Evolutionary conservation across 2,329 filamentous ascomycete genomes (phyloP).

Genomic region (Xylariaceae sp.): DNA sequence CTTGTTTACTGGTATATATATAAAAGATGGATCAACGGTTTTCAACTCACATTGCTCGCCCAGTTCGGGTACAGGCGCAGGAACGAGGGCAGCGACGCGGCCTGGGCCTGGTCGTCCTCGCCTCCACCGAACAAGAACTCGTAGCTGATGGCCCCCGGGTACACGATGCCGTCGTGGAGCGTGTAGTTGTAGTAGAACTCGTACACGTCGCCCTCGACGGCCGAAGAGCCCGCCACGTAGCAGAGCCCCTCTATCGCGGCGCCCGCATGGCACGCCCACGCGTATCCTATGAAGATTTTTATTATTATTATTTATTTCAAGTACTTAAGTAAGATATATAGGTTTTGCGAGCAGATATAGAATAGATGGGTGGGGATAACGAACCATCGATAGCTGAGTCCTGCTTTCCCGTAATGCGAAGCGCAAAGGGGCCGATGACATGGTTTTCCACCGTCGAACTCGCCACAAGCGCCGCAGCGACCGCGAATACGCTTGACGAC

Average conservation of each 20-base stretch:
- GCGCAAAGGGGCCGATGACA: conserved; percentile 13
- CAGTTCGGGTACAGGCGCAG: conserved; percentile 9
- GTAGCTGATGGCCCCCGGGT: conserved; percentile 13
- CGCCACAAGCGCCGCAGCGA: not conserved
- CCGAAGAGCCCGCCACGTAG: conserved; percentile 1
- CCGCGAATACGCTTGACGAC: not conserved
- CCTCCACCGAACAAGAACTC: conserved; percentile 1
- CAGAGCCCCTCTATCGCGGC: conserved; percentile 12
- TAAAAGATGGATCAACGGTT: too few species aligned
- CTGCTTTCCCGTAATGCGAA: conserved; percentile 12
- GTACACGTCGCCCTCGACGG: conserved; percentile 8
- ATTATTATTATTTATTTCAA: not conserved
- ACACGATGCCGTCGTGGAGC: not conserved
- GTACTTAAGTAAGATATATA: not conserved
- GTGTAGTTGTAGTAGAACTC: conserved; percentile 19
- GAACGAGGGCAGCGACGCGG: conserved; percentile 12
- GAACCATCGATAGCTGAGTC: conserved; percentile 9
- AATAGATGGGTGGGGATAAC: not conserved
- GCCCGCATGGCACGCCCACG: conserved; percentile 11
- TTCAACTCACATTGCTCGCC: conserved; percentile 14
- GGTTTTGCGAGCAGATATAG: not conserved
- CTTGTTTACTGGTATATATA: too few species aligned
- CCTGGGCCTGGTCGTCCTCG: not conserved
- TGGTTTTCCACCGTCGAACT: conserved; percentile 3
- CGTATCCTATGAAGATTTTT: conserved; percentile 12